Conservation (phyloP, 73 alveolate genomes). For the Breviolum minutum region DNA sequence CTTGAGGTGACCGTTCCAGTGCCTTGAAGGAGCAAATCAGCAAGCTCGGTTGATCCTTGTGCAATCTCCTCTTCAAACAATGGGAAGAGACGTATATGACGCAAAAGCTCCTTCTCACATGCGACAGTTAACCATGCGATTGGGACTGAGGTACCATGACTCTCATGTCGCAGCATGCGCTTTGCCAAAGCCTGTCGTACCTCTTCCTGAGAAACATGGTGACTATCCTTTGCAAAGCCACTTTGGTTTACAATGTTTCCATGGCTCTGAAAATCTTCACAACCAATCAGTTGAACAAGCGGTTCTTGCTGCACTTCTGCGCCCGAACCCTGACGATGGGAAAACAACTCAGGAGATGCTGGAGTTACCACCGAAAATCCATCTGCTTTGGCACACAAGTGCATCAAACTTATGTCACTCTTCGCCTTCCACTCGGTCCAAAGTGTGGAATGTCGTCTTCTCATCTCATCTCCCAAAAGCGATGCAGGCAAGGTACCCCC, state of each 20-base stretch:
- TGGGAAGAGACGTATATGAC: slow-evolving; percentile 55
- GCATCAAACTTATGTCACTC: not conserved
- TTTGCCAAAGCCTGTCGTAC: not conserved
- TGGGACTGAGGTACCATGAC: slow-evolving; percentile 49
- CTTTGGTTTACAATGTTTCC: not conserved
- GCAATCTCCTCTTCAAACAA: slow-evolving; percentile 10
- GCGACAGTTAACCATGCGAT: slow-evolving; percentile 76
- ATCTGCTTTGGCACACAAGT: not conserved
- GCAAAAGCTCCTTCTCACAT: slow-evolving; percentile 80
- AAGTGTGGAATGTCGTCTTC: not conserved
- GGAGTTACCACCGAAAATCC: slow-evolving; percentile 6
- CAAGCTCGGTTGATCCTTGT: not conserved
- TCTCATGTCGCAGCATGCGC: slow-evolving; percentile 33
- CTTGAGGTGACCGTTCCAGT: slow-evolving; percentile 43
- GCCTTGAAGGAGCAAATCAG: not conserved
- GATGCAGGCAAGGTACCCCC: slow-evolving; percentile 55
- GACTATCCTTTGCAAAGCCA: not conserved
- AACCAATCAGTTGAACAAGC: not conserved
- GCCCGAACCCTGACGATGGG: not conserved
- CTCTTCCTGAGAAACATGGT: not conserved
- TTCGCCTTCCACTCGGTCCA: slow-evolving; percentile 64
- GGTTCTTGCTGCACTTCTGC: slow-evolving; percentile 12
- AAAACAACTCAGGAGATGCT: not conserved
- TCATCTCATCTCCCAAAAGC: slow-evolving; percentile 62
- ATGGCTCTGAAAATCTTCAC: not conserved